Evolutionary conservation across 345 rosid genomes (phyloP), one percentile per base, ranked within the genome.

Genomic region (Excoecaria cochinchinensis): DNA sequence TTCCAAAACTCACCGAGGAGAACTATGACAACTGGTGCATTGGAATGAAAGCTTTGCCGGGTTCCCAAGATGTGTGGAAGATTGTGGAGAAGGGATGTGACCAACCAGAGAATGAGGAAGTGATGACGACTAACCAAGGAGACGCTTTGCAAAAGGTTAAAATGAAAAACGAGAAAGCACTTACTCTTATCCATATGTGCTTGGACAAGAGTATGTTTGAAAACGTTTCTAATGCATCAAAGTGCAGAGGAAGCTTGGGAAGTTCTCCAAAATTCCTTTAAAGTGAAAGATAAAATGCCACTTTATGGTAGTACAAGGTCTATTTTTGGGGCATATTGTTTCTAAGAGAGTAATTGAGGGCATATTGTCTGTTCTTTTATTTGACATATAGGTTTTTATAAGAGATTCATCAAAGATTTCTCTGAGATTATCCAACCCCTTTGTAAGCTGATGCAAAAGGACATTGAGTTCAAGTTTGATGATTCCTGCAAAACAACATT

Each of bases 281-380:
- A 74, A 55, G 73, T 73, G 16, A 11, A 19, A 8, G 72, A 79
- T 8, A 75, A 79, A 22, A 79, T 38, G n/a, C n/a, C n/a, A n/a
- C n/a, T n/a, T n/a, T n/a, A n/a, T n/a, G n/a, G n/a, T n/a, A n/a
- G n/a, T n/a, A n/a, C n/a, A n/a, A n/a, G n/a, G n/a, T n/a, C n/a
- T n/a, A n/a, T n/a, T n/a, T n/a, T n/a, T n/a, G n/a, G n/a, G n/a
- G n/a, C n/a, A n/a, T n/a, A n/a, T n/a, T n/a, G n/a, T n/a, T n/a
- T n/a, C n/a, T n/a, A n/a, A n/a, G n/a, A n/a, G n/a, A n/a, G n/a
- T n/a, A n/a, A n/a, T n/a, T n/a, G n/a, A n/a, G n/a, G n/a, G n/a
- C n/a, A n/a, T n/a, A n/a, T n/a, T n/a, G n/a, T n/a, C n/a, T n/a
- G n/a, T n/a, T n/a, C n/a, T n/a, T n/a, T n/a, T n/a, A n/a, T n/a